Evolutionary conservation across 2,329 filamentous ascomycete species (phyloP).

Genomic region (Penicillium freii): DNA sequence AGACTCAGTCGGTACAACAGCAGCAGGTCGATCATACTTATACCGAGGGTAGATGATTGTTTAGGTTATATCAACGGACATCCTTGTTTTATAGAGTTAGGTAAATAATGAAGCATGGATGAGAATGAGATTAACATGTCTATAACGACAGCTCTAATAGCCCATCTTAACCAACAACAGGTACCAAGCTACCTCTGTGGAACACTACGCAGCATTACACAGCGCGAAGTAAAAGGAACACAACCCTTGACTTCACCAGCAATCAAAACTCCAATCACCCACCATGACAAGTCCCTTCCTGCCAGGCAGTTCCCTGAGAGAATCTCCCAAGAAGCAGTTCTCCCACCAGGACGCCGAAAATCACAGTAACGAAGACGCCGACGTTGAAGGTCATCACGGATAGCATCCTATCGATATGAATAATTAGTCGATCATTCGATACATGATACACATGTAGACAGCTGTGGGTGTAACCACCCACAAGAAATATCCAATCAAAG

Average conservation of each 20-base stretch:
- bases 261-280: not conserved
- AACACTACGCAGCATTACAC: no score
- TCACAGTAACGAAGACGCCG: constrained; percentile 1
- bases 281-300: constrained; percentile 1
- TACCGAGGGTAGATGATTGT: not conserved
- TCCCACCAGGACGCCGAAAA: constrained; percentile 1
- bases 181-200: not conserved
- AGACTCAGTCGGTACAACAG: not conserved
- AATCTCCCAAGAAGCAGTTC: constrained; percentile 7
- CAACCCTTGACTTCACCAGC: no score
- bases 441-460: not conserved
- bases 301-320: not conserved
- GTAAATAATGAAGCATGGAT: not conserved
- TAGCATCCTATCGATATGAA: constrained; percentile 1
- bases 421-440: not conserved
- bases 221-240: not conserved
- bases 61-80: not conserved
- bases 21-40: not conserved
- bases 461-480: not conserved
- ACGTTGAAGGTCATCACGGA: constrained; percentile 7
- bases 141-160: not conserved
- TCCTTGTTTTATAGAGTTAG: not conserved
- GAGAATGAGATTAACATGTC: not conserved
- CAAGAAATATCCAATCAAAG: constrained; percentile 10
- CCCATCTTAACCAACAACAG: not conserved